Percentiles rank a stretch among this genome's conserved stretches.
Conservation (phyloP, 257 asterid species). For the Fraxinus americana region DNA sequence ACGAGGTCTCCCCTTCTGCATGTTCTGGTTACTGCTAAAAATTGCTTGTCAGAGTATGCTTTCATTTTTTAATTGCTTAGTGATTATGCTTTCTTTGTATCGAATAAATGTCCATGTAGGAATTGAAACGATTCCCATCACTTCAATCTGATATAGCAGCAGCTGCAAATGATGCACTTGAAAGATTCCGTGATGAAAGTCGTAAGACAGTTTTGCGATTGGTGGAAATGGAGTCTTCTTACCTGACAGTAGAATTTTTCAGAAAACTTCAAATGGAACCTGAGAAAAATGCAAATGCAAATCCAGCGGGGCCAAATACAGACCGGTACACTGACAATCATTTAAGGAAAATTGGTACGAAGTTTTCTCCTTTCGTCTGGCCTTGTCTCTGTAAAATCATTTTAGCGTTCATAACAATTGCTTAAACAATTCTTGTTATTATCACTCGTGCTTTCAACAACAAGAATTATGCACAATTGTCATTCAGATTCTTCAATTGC, state of each 20-base stretch:
- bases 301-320: slow-evolving; percentile 42
- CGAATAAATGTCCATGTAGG: slow-evolving; percentile 43
- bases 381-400: neutral
- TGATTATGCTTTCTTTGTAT: neutral
- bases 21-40: neutral
- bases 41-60: neutral
- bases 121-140: slow-evolving; percentile 87
- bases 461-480: neutral
- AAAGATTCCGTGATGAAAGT: slow-evolving; percentile 95
- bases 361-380: neutral
- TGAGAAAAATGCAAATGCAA: slow-evolving; percentile 55
- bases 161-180: slow-evolving; percentile 90
- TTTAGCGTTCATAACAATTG: neutral
- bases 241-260: slow-evolving; percentile 94
- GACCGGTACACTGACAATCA: slow-evolving; percentile 86
- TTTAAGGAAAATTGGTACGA: slow-evolving; percentile 71
- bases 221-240: slow-evolving; percentile 96
- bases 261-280: slow-evolving; percentile 85
- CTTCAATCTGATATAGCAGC: slow-evolving; percentile 93
- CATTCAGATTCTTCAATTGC: neutral
- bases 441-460: neutral
- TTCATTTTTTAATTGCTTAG: neutral
- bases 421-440: neutral
- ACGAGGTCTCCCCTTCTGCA: neutral
- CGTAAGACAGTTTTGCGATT: slow-evolving; percentile 79